These are phyloP conservation scores for Rubia tinctorum DNA, from an alignment of 305 asterid species.

Conservation along the genomic window DNA sequence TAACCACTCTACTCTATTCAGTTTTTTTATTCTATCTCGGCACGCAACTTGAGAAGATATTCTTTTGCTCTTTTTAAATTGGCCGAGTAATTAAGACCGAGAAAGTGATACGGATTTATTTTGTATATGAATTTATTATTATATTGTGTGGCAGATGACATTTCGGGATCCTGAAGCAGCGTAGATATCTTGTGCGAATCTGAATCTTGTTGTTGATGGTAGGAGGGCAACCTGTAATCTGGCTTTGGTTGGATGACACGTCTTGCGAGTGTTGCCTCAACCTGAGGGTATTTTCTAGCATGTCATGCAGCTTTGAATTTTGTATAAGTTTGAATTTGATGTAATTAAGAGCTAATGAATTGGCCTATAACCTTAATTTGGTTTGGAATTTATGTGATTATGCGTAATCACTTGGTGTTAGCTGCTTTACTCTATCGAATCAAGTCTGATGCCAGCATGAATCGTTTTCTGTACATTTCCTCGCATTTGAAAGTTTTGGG, in stretches of 20 bases:
- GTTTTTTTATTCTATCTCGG: not conserved
- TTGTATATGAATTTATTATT: not conserved
- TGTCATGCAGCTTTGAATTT: not conserved
- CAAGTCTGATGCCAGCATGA: too few relatives aligned
- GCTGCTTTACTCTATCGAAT: too few relatives aligned
- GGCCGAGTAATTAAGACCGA: too few relatives aligned
- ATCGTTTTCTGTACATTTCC: not conserved
- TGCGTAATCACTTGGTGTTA: not conserved
- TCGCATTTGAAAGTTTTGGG: not conserved
- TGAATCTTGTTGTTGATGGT: conserved; percentile 40
- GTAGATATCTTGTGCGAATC: conserved; percentile 34
- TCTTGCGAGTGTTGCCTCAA: conserved; percentile 22
- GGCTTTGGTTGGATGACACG: conserved; percentile 36
- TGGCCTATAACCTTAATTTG: not conserved
- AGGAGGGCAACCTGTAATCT: conserved; percentile 40
- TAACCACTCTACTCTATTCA: not conserved
- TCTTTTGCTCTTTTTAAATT: too few relatives aligned
- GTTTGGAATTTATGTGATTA: not conserved
- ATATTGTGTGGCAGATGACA: conserved; percentile 28
- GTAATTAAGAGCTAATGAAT: not conserved
- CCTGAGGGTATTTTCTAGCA: conserved; percentile 26
- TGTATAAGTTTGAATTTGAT: not conserved
- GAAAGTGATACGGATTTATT: not conserved
- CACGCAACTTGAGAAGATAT: not conserved
- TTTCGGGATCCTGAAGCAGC: conserved; percentile 41